Percentiles rank a stretch among this genome's conserved stretches.
phyloP scores from a whole-genome alignment of 2,329 filamentous ascomycete genomes.

The Ophiobolus disseminans region DNA sequence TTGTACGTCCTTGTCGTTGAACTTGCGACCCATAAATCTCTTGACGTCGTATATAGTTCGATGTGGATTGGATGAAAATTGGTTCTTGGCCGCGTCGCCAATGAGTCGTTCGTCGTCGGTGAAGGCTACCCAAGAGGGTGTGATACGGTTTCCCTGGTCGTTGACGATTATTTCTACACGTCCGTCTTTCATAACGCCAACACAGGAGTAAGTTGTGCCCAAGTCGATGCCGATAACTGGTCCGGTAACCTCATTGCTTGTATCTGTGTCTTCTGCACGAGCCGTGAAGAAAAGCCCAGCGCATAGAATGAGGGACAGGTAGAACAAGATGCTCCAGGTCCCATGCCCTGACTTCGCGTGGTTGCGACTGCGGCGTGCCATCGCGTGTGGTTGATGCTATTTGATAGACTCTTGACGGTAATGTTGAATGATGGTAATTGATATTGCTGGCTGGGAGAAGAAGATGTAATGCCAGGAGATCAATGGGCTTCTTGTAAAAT shows the following conservation, averaged over 20 bases:
- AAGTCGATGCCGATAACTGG: slow-evolving; percentile 80
- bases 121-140: slow-evolving; percentile 85
- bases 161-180: slow-evolving; percentile 54
- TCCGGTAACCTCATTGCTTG: slow-evolving; percentile 60
- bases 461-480: too few relatives aligned
- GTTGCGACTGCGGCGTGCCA: slow-evolving; percentile 67
- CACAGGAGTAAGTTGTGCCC: slow-evolving; percentile 93
- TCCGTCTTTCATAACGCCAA: slow-evolving; percentile 70
- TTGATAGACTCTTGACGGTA: too few relatives aligned
- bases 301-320: slow-evolving; percentile 86
- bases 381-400: slow-evolving; percentile 55
- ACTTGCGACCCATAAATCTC: slow-evolving; percentile 61
- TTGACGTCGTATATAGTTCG: slow-evolving; percentile 58
- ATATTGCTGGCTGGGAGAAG: too few relatives aligned
- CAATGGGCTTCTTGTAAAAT: too few relatives aligned
- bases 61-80: slow-evolving; percentile 57
- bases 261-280: slow-evolving; percentile 77
- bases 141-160: slow-evolving; percentile 55
- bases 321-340: slow-evolving; percentile 88
- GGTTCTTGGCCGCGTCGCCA: slow-evolving; percentile 75
- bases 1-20: slow-evolving; percentile 73
- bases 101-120: slow-evolving; percentile 97
- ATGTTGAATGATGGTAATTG: too few relatives aligned
- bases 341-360: slow-evolving; percentile 75
- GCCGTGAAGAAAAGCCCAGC: slow-evolving; percentile 83